A percentile compares a stretch with the other conserved stretches of the same genome.
Evolutionary conservation across 148 eudicot species (phyloP).

Genomic region (Drosera capensis): DNA sequence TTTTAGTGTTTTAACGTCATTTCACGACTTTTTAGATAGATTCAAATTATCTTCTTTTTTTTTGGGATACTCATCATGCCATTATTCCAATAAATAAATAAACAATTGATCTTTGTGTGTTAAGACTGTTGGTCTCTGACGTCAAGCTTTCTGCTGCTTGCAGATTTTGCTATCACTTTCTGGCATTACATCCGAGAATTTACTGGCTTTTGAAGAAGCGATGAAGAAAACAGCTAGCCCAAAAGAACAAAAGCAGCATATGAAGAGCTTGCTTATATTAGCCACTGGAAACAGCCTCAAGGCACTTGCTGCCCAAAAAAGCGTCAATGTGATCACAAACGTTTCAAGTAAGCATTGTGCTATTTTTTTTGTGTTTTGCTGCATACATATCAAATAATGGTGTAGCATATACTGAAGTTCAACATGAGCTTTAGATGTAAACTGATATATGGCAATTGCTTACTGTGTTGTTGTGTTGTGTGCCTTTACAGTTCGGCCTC

Average conservation of each 20-base stretch:
- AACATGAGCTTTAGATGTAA: not conserved
- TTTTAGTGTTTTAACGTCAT: too few relatives aligned
- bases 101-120: too few relatives aligned
- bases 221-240: constrained; percentile 77
- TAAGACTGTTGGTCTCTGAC: not conserved
- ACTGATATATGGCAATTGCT: not conserved
- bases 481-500: constrained; percentile 50
- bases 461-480: not conserved
- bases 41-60: too few relatives aligned
- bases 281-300: constrained; percentile 80
- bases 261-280: constrained; percentile 64
- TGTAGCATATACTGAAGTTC: not conserved
- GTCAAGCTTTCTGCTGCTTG: not conserved
- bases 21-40: too few relatives aligned
- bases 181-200: constrained; percentile 53
- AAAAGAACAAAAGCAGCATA: constrained; percentile 91
- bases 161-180: constrained; percentile 90
- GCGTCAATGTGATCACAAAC: constrained; percentile 76
- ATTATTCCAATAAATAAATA: too few relatives aligned
- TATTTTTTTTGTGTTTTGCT: not conserved
- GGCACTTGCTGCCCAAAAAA: constrained; percentile 82
- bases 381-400: not conserved
- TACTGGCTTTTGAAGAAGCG: constrained; percentile 90
- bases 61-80: too few relatives aligned
- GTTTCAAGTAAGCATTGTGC: constrained; percentile 44